Evolutionary conservation across 179 eudicot genomes (phyloP).

Genomic region (Beta corolliflora): DNA sequence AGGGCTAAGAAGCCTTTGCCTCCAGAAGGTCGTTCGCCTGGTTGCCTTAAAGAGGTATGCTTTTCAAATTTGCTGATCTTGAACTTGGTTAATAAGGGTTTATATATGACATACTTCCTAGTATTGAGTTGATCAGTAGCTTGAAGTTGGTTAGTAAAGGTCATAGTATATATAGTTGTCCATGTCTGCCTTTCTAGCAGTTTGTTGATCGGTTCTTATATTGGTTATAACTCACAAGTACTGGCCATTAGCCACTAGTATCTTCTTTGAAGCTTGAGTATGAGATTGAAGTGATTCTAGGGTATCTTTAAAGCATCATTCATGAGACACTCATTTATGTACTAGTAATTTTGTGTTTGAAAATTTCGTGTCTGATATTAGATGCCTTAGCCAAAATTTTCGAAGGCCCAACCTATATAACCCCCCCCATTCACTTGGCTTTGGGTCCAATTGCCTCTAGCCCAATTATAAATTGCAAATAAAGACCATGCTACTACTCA

Average conservation of each 20-base stretch:
- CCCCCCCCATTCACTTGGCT: too few relatives aligned
- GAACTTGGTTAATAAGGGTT: not conserved
- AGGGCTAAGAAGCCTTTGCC: slow-evolving; percentile 39
- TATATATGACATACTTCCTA: too few relatives aligned
- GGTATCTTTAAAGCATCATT: too few relatives aligned
- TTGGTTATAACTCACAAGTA: not conserved
- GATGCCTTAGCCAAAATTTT: too few relatives aligned
- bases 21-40: slow-evolving; percentile 39
- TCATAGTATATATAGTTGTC: not conserved
- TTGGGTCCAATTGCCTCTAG: too few relatives aligned
- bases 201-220: not conserved
- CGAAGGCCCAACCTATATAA: too few relatives aligned
- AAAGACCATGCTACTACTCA: too few relatives aligned
- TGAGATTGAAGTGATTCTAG: not conserved
- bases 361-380: too few relatives aligned
- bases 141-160: not conserved
- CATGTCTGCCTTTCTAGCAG: not conserved
- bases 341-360: too few relatives aligned
- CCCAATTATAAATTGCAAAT: too few relatives aligned
- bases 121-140: too few relatives aligned
- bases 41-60: slow-evolving; percentile 59
- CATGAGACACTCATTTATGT: too few relatives aligned
- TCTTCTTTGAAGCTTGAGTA: slow-evolving; percentile 11
- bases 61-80: slow-evolving; percentile 1
- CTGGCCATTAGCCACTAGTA: not conserved